Conservation (phyloP, 495 filamentous ascomycete species). For the Margaritispora aquatica region DNA sequence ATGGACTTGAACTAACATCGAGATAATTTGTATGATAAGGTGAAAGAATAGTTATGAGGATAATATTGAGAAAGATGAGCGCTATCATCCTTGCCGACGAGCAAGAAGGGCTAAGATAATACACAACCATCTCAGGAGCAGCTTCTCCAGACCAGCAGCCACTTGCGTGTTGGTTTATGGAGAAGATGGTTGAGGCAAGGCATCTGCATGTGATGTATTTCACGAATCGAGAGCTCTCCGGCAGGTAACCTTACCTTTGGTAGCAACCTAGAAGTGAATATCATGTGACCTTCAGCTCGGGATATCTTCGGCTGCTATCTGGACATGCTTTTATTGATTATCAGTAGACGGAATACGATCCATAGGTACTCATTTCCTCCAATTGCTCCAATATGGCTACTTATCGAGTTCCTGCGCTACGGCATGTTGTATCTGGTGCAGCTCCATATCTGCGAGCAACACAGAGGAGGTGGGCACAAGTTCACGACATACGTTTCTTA, state of each 20-base stretch:
- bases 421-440: constrained; percentile 23
- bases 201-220: not conserved
- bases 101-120: too few relatives aligned
- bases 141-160: too few relatives aligned
- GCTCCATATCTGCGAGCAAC: constrained; percentile 23
- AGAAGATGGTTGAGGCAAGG: too few relatives aligned
- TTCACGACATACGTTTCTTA: constrained; percentile 87
- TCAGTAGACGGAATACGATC: not conserved
- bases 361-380: not conserved
- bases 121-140: too few relatives aligned
- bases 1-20: too few relatives aligned
- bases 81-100: too few relatives aligned
- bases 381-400: constrained; percentile 20
- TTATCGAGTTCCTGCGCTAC: constrained; percentile 23
- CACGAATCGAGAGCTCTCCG: not conserved
- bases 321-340: not conserved
- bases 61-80: too few relatives aligned
- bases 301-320: not conserved
- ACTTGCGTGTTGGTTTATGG: too few relatives aligned
- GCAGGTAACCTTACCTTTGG: not conserved
- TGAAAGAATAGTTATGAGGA: too few relatives aligned
- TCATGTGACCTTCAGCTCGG: not conserved
- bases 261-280: not conserved
- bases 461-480: constrained; percentile 85
- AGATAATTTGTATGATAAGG: too few relatives aligned